These are phyloP conservation scores for Penicillium sclerotiorum DNA, from an alignment of 2,329 filamentous ascomycete genomes.

Conservation along the genomic window DNA sequence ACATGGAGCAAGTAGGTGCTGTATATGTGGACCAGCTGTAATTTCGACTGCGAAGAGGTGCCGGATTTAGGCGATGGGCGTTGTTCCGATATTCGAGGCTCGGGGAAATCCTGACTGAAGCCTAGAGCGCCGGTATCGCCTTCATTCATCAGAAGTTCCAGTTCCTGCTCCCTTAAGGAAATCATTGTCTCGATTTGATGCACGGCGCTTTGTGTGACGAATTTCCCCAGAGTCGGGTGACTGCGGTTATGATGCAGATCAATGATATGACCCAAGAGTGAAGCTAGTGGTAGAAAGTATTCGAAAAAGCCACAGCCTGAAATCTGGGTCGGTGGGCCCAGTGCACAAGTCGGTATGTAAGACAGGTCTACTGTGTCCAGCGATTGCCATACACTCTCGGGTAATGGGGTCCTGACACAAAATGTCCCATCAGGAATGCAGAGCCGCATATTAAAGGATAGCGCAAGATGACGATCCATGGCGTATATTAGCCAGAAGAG, in stretches of 20 bases:
- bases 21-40: conserved; percentile 49
- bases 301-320: conserved; percentile 53
- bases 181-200: conserved; percentile 42
- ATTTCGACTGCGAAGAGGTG: conserved; percentile 6
- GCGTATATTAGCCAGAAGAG: conserved; percentile 55
- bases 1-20: conserved; percentile 54
- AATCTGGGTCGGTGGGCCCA: conserved; percentile 41
- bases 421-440: conserved; percentile 53
- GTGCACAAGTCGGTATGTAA: conserved; percentile 36
- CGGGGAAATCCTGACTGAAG: not conserved
- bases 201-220: conserved; percentile 40
- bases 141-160: conserved; percentile 35
- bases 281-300: conserved; percentile 55
- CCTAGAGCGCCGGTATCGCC: conserved; percentile 4
- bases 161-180: conserved; percentile 43
- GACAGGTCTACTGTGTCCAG: conserved; percentile 36
- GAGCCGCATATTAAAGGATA: conserved; percentile 52
- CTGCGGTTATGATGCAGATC: conserved; percentile 50
- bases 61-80: not conserved
- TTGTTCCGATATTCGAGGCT: not conserved
- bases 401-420: conserved; percentile 37
- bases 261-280: conserved; percentile 54
- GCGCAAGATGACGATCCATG: conserved; percentile 51
- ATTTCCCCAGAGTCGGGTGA: conserved; percentile 47
- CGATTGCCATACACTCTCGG: conserved; percentile 47